phyloP scores from a whole-genome alignment of 345 rosid species.

The Luvunga scandens region DNA sequence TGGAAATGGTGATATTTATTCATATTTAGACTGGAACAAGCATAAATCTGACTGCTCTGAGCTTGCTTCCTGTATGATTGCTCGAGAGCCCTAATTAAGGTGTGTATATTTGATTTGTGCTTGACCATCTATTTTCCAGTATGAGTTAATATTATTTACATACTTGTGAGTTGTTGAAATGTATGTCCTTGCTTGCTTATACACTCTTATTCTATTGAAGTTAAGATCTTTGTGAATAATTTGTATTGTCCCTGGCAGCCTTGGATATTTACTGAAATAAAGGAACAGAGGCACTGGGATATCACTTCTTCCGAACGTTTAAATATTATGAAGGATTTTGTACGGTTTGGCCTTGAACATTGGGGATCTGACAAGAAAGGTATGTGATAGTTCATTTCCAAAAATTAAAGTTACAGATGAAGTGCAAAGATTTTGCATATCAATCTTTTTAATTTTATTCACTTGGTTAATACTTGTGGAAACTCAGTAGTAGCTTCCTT shows the following conservation, averaged over 20 bases:
- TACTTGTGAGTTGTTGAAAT: neutral
- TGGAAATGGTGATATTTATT: constrained; percentile 85
- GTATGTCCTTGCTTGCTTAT: neutral
- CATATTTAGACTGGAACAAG: constrained; percentile 82
- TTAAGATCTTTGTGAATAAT: neutral
- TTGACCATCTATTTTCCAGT: neutral
- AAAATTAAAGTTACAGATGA: neutral
- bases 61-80: constrained; percentile 85
- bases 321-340: constrained; percentile 79
- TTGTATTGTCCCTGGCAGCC: constrained; percentile 52
- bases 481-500: neutral
- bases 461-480: neutral
- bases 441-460: neutral
- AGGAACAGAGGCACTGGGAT: constrained; percentile 97
- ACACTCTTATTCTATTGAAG: neutral
- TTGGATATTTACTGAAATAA: constrained; percentile 97
- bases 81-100: constrained; percentile 91
- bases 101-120: constrained; percentile 13
- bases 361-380: constrained; percentile 98
- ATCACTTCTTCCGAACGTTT: constrained; percentile 79
- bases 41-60: constrained; percentile 72
- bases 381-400: constrained; percentile 14
- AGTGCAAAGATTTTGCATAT: neutral
- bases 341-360: constrained; percentile 77
- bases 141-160: neutral